Evolutionary conservation across 164 flowering plant species (phyloP), one percentile per base, ranked within the genome.

Genomic region (Liquidambar formosana): DNA sequence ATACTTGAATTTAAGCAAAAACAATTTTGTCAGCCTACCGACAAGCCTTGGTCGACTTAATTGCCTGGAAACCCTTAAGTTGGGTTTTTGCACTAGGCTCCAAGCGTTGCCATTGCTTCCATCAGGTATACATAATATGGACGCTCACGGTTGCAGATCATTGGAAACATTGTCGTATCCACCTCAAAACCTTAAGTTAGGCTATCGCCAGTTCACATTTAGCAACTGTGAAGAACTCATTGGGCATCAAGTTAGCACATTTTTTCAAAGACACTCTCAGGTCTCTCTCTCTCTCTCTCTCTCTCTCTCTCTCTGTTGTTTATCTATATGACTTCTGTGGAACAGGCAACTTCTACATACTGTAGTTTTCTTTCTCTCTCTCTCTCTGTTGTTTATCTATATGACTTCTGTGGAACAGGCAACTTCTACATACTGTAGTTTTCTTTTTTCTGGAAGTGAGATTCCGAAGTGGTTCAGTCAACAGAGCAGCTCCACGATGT

Each of bases 21-120:
- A 69, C 51, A 48, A 68, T 57, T 68, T 74, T 51, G 18, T 53
- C 4, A 21, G 27, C 52, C 12, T 73, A n/a, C 76, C 76, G 18
- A 23, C 43, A 1, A 57, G 68, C 46, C 14, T 73, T 3, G 4
- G 19, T 23, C 54, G 44, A 21, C 76, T 73, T 9, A 9, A 58
- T 12, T 10, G 18, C 21, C 65, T 68, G 0, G 15, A 48, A 28
- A 5, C 1, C 23, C 72, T 73, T 22, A 1, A 5, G 13, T 47
- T 67, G 48, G 26, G 8, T 1, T 5, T 33, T n/a, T 68, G 71
- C 15, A 64, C 18, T 14, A 28, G 16, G 15, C 66, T 73, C 45
- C 16, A 53, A 61, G 68, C 54, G 10, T 16, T 72, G 44, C 69
- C 70, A 5, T 11, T 43, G 1, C 67, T 73, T 66, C 71, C 71